These are phyloP conservation scores for Entophlyctis luteolus DNA, from an alignment of 192 early-diverging fungal genomes.

Conservation along the genomic window DNA sequence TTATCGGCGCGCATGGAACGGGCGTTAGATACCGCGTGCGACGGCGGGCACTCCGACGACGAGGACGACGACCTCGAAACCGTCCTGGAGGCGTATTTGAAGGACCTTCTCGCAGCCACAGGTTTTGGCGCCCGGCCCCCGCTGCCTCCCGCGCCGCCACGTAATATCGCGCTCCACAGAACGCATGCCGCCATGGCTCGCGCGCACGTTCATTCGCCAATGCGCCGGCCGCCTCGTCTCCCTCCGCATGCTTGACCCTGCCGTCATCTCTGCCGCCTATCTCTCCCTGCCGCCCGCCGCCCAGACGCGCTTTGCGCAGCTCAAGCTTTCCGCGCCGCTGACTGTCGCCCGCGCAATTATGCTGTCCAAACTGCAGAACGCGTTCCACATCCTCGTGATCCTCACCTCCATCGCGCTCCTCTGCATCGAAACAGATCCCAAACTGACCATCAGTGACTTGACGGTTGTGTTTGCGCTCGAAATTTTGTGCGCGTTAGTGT, in stretches of 20 bases:
- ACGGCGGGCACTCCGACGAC: background rate
- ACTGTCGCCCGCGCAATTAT: conserved; percentile 2
- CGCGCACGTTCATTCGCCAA: background rate
- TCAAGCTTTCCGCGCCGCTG: background rate
- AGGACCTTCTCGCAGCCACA: conserved; percentile 1
- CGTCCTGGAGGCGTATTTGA: background rate
- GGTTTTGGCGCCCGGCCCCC: background rate
- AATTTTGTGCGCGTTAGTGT: conserved; percentile 14
- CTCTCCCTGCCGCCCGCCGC: background rate
- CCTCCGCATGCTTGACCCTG: conserved; percentile 6
- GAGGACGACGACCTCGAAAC: conserved; percentile 5
- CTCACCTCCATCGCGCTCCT: conserved; percentile 9
- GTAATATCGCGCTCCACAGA: background rate
- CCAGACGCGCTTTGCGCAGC: background rate
- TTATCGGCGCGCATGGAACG: no score
- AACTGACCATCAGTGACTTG: background rate
- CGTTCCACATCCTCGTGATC: background rate
- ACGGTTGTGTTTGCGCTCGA: conserved; percentile 4
- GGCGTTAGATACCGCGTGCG: no score
- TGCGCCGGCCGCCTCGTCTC: background rate
- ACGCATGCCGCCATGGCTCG: background rate
- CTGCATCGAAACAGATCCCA: conserved; percentile 17
- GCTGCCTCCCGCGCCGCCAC: background rate
- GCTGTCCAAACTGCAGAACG: conserved; percentile 1
- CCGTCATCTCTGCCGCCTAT: background rate